Evolutionary conservation across 495 filamentous ascomycete genomes (phyloP), one percentile per base, ranked within the genome.

Genomic region (Penicillium herquei): DNA sequence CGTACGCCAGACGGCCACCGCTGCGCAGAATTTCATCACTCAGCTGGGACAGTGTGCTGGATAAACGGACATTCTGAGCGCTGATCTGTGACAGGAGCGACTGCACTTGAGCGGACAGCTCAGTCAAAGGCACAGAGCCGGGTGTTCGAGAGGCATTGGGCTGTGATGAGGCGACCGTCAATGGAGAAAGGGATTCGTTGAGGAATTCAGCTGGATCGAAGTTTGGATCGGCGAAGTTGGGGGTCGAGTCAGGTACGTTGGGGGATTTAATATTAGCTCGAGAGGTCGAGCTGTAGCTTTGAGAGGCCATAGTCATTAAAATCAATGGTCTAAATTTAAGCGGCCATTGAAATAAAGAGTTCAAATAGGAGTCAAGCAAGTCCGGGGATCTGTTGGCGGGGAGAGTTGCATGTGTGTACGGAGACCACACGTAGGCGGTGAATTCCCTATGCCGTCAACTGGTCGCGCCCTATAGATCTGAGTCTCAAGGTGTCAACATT

Each of bases 1-100:
- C 91, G 70, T 98, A 98, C 26, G 92, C 90, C 17, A 98, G 77
- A 9, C 95, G 82, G 55, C 88, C 85, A 18, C 90, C 88, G 58
- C 89, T 87, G 44, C 94, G 84, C 16, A 98, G 77, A 55, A 98
- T 97, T 59, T 98, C 94, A 65, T 98, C 93, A 12, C 93, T 97
- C 52, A 98, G 78, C 53, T 88, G 86, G 32, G 91, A 96, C 21
- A 98, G 81, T 33, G 82, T 88, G 40, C 77, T 86, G n/a, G 92
- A 90, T 12, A 96, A 78, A 17, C 91, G 81, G 13, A 89, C 85
- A 12, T 90, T 94, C 67, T 96, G 91, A 10, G 92, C 88, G 60
- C 87, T 91, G 59, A 97, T 84, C 55, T 93, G 86, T 3, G 92
- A 89, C 51, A 97, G 83, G 32, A 92, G 78, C 2, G 87, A 84